Percentiles rank a stretch among this genome's conserved stretches.
Conservation (phyloP, 31 red algal genomes). For the Asparagopsis taxiformis region DNA sequence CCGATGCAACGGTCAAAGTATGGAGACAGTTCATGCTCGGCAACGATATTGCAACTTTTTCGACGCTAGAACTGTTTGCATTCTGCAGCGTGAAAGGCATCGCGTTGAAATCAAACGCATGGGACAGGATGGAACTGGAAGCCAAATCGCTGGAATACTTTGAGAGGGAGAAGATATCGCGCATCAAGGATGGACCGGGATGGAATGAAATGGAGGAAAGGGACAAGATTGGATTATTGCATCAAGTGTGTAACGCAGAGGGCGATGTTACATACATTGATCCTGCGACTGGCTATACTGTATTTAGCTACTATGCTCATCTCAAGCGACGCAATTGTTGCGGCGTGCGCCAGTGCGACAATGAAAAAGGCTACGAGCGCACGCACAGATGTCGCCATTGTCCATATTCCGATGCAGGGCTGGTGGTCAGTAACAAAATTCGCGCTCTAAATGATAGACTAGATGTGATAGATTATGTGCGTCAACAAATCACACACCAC, state of each 20-base stretch:
- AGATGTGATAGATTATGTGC: constrained; percentile 16
- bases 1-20: neutral
- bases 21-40: neutral
- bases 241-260: constrained; percentile 61
- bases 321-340: constrained; percentile 63
- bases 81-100: constrained; percentile 40
- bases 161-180: constrained; percentile 11
- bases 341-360: constrained; percentile 18
- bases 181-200: constrained; percentile 1
- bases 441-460: constrained; percentile 21
- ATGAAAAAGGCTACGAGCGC: constrained; percentile 24
- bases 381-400: constrained; percentile 74
- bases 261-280: constrained; percentile 74
- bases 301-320: constrained; percentile 56
- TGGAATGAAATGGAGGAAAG: constrained; percentile 18
- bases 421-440: constrained; percentile 21
- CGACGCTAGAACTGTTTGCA: constrained; percentile 19
- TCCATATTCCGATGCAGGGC: constrained; percentile 39
- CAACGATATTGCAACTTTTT: neutral
- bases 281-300: constrained; percentile 64
- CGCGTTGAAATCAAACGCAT: constrained; percentile 21
- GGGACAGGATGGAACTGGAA: constrained; percentile 29
- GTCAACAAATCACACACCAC: constrained; percentile 4
- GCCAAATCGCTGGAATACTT: constrained; percentile 2
- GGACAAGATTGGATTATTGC: constrained; percentile 27